Percentiles rank a stretch among this genome's conserved stretches.
Evolutionary conservation across 164 flowering plant species (phyloP).

Genomic region (Aristolochia contorta): DNA sequence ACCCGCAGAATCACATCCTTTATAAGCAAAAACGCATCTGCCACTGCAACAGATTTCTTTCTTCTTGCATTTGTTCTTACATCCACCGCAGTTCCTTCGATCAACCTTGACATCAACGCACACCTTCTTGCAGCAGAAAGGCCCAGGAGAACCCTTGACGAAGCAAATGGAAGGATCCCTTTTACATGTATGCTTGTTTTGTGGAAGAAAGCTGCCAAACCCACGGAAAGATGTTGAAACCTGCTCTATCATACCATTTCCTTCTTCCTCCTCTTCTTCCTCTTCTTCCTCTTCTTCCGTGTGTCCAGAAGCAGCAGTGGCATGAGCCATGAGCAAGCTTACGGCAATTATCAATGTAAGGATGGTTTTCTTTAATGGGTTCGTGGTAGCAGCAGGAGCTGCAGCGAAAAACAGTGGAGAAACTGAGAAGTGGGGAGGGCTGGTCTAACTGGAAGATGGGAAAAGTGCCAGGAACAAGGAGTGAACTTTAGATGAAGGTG

Average conservation of each 20-base stretch:
- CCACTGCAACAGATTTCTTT: background rate
- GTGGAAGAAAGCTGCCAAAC: background rate
- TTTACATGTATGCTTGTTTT: background rate
- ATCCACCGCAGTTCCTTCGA: background rate
- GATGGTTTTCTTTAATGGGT: background rate
- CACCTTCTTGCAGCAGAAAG: conserved; percentile 1
- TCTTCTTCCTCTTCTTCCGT: background rate
- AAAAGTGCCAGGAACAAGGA: no score
- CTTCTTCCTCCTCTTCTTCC: background rate
- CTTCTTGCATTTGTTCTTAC: background rate
- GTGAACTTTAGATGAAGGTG: no score
- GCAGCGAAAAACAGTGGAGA: background rate
- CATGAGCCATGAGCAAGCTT: background rate
- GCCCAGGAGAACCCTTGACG: background rate
- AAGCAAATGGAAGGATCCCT: conserved; percentile 1
- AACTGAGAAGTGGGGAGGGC: background rate
- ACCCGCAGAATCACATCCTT: background rate
- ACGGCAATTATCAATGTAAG: background rate
- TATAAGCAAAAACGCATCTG: background rate
- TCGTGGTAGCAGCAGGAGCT: background rate
- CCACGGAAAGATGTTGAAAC: background rate
- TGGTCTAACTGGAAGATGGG: background rate
- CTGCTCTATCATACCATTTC: background rate
- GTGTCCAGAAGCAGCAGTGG: background rate
- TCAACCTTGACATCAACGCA: background rate